Evolutionary conservation across 1,284 basidiomycete genomes (phyloP).

Genomic region (Cryptococcus deneoformans): DNA sequence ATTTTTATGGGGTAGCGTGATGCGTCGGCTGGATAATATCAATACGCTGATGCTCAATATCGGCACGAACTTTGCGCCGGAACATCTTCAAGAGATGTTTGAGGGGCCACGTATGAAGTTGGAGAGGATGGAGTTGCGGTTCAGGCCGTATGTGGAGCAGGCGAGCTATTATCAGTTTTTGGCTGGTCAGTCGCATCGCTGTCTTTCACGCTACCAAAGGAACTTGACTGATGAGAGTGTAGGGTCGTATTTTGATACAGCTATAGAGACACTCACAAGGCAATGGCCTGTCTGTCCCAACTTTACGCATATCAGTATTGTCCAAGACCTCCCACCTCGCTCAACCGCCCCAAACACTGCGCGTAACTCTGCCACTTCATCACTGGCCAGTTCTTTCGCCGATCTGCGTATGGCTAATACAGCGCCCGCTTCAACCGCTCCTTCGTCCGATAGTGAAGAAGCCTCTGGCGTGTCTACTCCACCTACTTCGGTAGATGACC

Average conservation of each 20-base stretch:
- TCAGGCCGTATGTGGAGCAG: constrained; percentile 50
- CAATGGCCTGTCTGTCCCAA: constrained; percentile 38
- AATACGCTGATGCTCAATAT: constrained; percentile 43
- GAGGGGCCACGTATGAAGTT: constrained; percentile 34
- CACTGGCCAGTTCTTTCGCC: constrained; percentile 16
- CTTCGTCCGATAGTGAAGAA: constrained; percentile 15
- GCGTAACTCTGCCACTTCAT: constrained; percentile 12
- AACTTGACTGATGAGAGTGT: not conserved
- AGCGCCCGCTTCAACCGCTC: not conserved
- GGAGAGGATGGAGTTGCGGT: constrained; percentile 43
- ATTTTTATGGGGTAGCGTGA: constrained; percentile 22
- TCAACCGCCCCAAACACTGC: constrained; percentile 39
- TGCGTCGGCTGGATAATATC: constrained; percentile 40
- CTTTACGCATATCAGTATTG: constrained; percentile 46
- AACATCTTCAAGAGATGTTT: constrained; percentile 50
- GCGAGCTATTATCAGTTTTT: constrained; percentile 50
- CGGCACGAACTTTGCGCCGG: constrained; percentile 50
- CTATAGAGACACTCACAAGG: constrained; percentile 43
- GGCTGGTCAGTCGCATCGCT: constrained; percentile 25
- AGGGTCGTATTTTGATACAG: constrained; percentile 51
- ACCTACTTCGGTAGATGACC: constrained; percentile 32
- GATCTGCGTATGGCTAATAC: constrained; percentile 13
- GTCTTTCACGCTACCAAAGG: constrained; percentile 3
- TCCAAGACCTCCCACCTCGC: constrained; percentile 49
- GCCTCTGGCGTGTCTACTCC: constrained; percentile 28